These are phyloP conservation scores for Sindora glabra DNA, from an alignment of 306 rosid species.

Conservation along the genomic window DNA sequence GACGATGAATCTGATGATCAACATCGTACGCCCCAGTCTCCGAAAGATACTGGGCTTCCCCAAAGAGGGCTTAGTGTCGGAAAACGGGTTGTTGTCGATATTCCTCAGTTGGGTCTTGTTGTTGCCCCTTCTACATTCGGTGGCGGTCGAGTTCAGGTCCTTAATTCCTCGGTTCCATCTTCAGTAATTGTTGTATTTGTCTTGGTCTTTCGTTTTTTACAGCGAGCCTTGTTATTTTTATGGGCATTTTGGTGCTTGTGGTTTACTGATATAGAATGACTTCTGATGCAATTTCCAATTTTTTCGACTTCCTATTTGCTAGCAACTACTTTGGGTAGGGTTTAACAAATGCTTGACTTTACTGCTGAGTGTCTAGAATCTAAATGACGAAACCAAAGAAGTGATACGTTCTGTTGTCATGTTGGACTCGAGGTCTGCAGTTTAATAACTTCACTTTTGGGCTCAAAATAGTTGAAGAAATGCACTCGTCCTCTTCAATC, in stretches of 20 bases:
- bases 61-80: conserved; percentile 70
- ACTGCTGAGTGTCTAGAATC: not conserved
- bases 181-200: not conserved
- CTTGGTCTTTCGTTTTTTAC: not conserved
- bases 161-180: not conserved
- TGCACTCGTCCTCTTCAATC: not conserved
- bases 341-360: not conserved
- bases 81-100: conserved; percentile 56
- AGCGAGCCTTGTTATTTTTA: not conserved
- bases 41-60: conserved; percentile 49
- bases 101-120: conserved; percentile 51
- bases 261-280: not conserved
- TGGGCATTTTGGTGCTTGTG: not conserved
- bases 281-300: not conserved
- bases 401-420: not conserved
- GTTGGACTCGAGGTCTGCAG: not conserved
- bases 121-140: conserved; percentile 50
- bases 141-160: conserved; percentile 84
- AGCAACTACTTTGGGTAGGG: not conserved
- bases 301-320: not conserved
- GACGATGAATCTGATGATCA: conserved; percentile 26
- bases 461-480: not conserved
- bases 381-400: not conserved
- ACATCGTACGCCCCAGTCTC: conserved; percentile 23
- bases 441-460: too few relatives aligned